Evolutionary conservation across 192 early-diverging fungal species (phyloP).

Genomic region (Coemansia sp.): DNA sequence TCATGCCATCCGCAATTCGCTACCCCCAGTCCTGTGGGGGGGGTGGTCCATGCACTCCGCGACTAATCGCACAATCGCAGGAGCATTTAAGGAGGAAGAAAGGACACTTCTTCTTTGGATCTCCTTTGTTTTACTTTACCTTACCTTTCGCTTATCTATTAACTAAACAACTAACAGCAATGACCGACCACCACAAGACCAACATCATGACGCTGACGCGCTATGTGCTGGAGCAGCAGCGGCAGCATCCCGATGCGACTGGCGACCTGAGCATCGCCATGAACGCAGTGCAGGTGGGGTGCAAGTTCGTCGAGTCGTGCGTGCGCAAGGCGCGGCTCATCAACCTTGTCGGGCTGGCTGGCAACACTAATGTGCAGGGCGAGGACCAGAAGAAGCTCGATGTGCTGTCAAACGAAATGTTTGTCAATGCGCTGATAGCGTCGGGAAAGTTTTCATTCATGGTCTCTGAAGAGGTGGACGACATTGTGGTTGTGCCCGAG

Average conservation of each 20-base stretch:
- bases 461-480: slow-evolving; percentile 96
- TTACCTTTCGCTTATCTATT: background rate
- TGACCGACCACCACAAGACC: slow-evolving; percentile 70
- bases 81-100: background rate
- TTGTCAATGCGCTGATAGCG: slow-evolving; percentile 88
- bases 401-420: slow-evolving; percentile 97
- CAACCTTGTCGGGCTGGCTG: slow-evolving; percentile 92
- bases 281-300: slow-evolving; percentile 86
- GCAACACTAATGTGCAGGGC: slow-evolving; percentile 86
- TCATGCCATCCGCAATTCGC: background rate
- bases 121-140: background rate
- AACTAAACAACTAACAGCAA: slow-evolving; percentile 13
- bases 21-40: background rate
- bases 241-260: slow-evolving; percentile 78
- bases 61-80: background rate
- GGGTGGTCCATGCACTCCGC: background rate
- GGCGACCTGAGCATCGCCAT: slow-evolving; percentile 94
- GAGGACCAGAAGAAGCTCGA: slow-evolving; percentile 98
- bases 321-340: slow-evolving; percentile 95
- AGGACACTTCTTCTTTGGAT: background rate
- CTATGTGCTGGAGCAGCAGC: slow-evolving; percentile 92
- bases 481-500: slow-evolving; percentile 85
- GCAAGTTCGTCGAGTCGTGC: slow-evolving; percentile 97
- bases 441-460: slow-evolving; percentile 90
- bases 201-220: slow-evolving; percentile 93